Conservation (phyloP, 2,329 filamentous ascomycete species). For the Ascocoryne sarcoides region DNA sequence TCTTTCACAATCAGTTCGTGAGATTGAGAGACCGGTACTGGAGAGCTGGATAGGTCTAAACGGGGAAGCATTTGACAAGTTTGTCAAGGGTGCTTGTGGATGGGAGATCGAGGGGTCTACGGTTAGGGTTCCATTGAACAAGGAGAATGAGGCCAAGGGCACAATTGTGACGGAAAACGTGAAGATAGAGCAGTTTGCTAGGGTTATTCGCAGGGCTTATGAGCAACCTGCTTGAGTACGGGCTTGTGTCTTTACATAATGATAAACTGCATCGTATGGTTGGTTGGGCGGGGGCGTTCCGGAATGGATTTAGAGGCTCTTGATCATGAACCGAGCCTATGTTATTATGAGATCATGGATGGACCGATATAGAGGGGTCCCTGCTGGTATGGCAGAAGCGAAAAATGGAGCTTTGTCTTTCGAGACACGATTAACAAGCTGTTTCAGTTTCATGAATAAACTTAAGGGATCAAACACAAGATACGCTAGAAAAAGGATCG, state of each 20-base stretch:
- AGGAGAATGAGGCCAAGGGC: conserved; percentile 96
- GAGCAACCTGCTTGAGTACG: conserved; percentile 60
- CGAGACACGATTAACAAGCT: no score
- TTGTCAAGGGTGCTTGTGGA: conserved; percentile 75
- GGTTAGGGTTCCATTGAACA: conserved; percentile 79
- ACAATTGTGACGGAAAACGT: conserved; percentile 93
- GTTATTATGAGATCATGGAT: conserved; percentile 3
- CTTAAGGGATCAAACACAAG: no score
- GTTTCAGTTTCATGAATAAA: no score
- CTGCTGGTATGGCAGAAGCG: no score
- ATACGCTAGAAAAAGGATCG: no score
- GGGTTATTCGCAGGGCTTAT: conserved; percentile 76
- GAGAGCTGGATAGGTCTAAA: conserved; percentile 70
- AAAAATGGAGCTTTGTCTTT: no score
- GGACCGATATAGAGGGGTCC: no score
- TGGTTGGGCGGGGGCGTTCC: conserved; percentile 20
- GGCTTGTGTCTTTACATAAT: conserved; percentile 6
- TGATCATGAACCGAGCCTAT: conserved; percentile 5
- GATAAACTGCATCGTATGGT: conserved; percentile 22
- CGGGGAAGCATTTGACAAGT: conserved; percentile 61
- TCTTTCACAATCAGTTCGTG: conserved; percentile 71
- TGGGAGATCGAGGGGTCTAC: conserved; percentile 63
- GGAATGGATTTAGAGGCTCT: conserved; percentile 12
- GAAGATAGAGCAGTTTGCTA: conserved; percentile 75
- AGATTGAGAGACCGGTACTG: conserved; percentile 58